Evolutionary conservation across 192 early-diverging fungal genomes (phyloP), one percentile per base, ranked within the genome.

Genomic region (Backusella tuberculispora): DNA sequence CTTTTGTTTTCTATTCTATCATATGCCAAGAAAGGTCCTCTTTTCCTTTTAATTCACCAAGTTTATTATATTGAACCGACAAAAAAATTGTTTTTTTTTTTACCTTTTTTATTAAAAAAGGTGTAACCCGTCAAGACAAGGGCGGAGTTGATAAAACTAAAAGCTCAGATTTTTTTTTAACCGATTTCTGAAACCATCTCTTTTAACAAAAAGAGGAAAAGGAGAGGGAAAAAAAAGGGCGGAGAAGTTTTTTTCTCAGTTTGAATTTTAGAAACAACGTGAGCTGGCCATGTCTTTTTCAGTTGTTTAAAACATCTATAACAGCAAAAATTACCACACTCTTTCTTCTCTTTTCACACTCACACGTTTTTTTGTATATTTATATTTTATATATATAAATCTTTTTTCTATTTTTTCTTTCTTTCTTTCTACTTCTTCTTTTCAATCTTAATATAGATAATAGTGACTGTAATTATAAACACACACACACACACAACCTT

Each of bases 241-340:
- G 53, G 53, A 60, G 53, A 26, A 26, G 26, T 43, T 43, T 26
- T 60, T 60, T 60, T 60, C 53, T 60, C 26, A 24, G 53, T 60
- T 60, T 60, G 53, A 60, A 60, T 13, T 60, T 56, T 60, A 60
- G 53, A 60, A 60, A 60, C 53, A 60, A 60, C 53, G 53, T 60
- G 53, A 60, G 24, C 13, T 60, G 53, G 3, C 53, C 53, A 60
- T 60, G 53, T 60, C 53, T 60, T 60, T 60, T 60, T 60, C 53
- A 56, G 21, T 60, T 26, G 53, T 13, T 60, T 60, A n/a, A 13
- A 26, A 4, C 53, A 4, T 10, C 21, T 56, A 21, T 26, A 60
- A 19, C 26, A 26, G 29, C 29, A n/a, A n/a, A n/a, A n/a, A n/a
- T n/a, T n/a, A n/a, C n/a, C n/a, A 21, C n/a, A 1, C 41, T 67